Base-by-base conservation (phyloP, 192 early-diverging fungal genomes). In the Nowakowskiella sp. region DNA sequence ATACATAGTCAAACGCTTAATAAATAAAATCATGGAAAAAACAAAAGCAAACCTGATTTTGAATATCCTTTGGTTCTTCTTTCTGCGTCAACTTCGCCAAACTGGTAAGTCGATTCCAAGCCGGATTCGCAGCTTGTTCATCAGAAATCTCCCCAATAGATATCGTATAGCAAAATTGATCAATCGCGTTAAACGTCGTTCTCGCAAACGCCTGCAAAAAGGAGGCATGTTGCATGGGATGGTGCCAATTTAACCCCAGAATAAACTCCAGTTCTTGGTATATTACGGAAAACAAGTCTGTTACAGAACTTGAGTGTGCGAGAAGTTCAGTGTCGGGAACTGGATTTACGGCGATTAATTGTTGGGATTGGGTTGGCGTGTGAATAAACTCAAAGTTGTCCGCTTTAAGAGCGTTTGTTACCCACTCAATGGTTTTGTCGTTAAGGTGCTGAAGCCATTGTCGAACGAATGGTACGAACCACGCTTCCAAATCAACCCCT, bases 251-350 rank as follows among this genome's bases (percentile, higher is more conserved):
- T 27, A 55, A 33, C 13, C 55, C 54, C 3, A n/a, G 26, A n/a
- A 55, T 13, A 55, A 55, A 49, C 13, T 55, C 54, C 56, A 55
- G 26, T 51, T 55, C 54, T 55, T 57, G 25, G 56, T 30, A 55
- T 29, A 55, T 57, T 25, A 57, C 56, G 26, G 13, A 31, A n/a
- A 55, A 55, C 2, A 55, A 19, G 36, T 55, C 54, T 3, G 56
- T 57, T 30, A 55, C 54, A 57, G 44, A 49, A 58, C 51, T 55
- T 2, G 54, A 55, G 10, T 55, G 54, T 19, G 19, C 13, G 13
- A 39, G 19, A n/a, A n/a, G n/a, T n/a, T n/a, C n/a, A n/a, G n/a
- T n/a, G n/a, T n/a, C n/a, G n/a, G n/a, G n/a, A n/a, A n/a, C n/a
- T n/a, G n/a, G n/a, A n/a, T 28, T 28, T 9, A 33, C 34, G 10